Evolutionary conservation across 208 protist genomes (phyloP).

Genomic region (Wallacemonas sp.): DNA sequence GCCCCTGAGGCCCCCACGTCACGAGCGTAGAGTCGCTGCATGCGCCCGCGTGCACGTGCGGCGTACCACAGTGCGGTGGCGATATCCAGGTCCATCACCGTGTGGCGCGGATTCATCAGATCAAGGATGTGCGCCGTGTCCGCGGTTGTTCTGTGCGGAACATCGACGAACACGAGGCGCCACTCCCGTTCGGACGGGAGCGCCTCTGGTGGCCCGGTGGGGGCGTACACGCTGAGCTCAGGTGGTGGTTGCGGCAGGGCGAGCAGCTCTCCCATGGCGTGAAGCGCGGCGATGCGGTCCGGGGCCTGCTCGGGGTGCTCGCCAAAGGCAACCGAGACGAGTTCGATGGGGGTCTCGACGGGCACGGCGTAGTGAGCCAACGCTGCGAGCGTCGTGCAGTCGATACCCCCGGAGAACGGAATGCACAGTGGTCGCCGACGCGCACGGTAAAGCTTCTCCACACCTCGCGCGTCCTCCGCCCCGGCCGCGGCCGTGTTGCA

Average conservation of each 20-base stretch:
- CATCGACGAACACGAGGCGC: constrained; percentile 90
- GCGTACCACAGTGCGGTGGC: constrained; percentile 95
- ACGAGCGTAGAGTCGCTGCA: constrained; percentile 54
- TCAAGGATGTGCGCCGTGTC: constrained; percentile 49
- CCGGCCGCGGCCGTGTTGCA: constrained; percentile 46
- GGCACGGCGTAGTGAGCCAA: constrained; percentile 86
- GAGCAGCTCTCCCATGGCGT: constrained; percentile 79
- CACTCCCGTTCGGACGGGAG: constrained; percentile 54
- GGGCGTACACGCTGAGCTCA: constrained; percentile 2
- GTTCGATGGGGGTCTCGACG: constrained; percentile 85
- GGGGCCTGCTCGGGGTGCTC: constrained; percentile 68
- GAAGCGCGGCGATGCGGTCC: constrained; percentile 79
- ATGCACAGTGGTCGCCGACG: constrained; percentile 70
- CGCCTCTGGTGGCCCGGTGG: neutral
- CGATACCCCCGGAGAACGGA: constrained; percentile 94
- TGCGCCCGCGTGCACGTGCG: constrained; percentile 71
- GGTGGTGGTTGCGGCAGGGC: constrained; percentile 38
- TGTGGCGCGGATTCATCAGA: constrained; percentile 76
- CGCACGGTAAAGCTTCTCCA: constrained; percentile 31
- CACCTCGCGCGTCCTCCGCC: constrained; percentile 42
- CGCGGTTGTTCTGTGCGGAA: constrained; percentile 32
- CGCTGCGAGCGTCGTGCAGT: constrained; percentile 92
- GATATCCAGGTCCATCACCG: constrained; percentile 96
- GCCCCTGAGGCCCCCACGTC: constrained; percentile 18
- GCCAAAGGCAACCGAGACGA: constrained; percentile 95